Base-by-base conservation (phyloP, 2,329 filamentous ascomycete genomes). In the Arthrobotrys iridis region DNA sequence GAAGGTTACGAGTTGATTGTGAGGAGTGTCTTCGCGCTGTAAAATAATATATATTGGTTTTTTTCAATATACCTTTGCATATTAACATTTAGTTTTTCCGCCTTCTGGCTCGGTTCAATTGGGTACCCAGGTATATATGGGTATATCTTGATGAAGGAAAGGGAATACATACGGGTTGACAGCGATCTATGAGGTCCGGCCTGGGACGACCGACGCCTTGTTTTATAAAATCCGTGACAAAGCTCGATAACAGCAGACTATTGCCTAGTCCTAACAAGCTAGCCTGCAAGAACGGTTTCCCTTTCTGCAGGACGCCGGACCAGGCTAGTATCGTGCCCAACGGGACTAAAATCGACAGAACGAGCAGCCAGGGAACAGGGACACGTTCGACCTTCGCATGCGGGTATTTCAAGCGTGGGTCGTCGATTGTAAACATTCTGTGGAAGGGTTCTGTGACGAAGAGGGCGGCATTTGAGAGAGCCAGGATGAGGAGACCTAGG, bases 181-280 rank as follows among this genome's bases (percentile, higher is more conserved):
- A 99, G 37, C 95, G 89, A n/a, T 90, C 89, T 43, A 98, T 88
- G 35, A 97, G 84, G 82, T 98, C 94, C 2, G 94, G 94, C 4
- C 94, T 88, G 28, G 88, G 88, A 77, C 89, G 87, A 77, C 88
- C 88, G 75, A 88, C 89, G 52, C 89, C 83, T 18, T 72, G 73
- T 83, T 99, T 99, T 80, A 98, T 86, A 26, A 94, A 84, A 81
- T 98, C 93, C 46, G 95, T 98, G 45, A 98, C 85, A 81, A 97
- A 91, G 4, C 88, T 87, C 0, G 92, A 90, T 57, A 97, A 85
- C 78, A 93, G 85, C 24, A 98, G 83, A 77, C 89, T 88, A 79
- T 94, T 92, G 58, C 89, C 84, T 74, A 97, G 89, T 20, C 93
- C 91, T 0, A 99, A 88, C 60, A 96, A 84, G 0, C 93, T 91